Base-by-base conservation (phyloP, 2,329 filamentous ascomycete genomes). In the Diplodia mutila region DNA sequence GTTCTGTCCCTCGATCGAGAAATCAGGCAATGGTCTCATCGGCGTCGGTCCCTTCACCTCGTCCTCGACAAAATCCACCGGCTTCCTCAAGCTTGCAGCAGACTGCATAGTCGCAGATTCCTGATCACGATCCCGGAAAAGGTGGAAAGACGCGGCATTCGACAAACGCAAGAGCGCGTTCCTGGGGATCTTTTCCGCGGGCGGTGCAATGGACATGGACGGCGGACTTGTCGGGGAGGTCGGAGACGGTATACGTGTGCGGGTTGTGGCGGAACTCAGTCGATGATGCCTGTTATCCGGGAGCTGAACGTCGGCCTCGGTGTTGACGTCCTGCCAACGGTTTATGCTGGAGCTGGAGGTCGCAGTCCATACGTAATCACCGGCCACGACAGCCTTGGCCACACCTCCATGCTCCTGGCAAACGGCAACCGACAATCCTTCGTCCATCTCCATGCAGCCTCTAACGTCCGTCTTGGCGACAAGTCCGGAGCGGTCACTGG, bases 381-480 rank as follows among this genome's bases (percentile, higher is more conserved):
- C 90, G 8, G 89, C 89, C 25, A 83, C 81, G 42, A 87, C 81
- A 4, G 89, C 80, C 68, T 88, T 87, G 74, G 86, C 89, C 7
- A 94, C 89, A 3, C 90, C 93, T 71, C 93, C 92, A 73, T 97
- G 91, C 79, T 99, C 95, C 76, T 97, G 92, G 63, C 92, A 91
- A 6, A 97, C 85, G n/a, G 94, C 94, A 16, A 98, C 85, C 16
- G 92, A 97, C 8, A 97, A 82, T 0, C 94, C 95, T 73, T 97
- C 91, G 73, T 97, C 94, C 79, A 94, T 86, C 70, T 93, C 91
- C 23, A 87, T 85, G 32, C 89, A 85, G 67, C 89, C 88, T 71
- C 94, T 87, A 29, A 94, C 90, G 77, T 99, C 95, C 0, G 94
- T 98, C 84, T 98, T 99, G 66, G 93, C 94, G n/a, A 99, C 90